Base-by-base conservation (phyloP, 2,329 filamentous ascomycete genomes). In the Fusarium sacchari region DNA sequence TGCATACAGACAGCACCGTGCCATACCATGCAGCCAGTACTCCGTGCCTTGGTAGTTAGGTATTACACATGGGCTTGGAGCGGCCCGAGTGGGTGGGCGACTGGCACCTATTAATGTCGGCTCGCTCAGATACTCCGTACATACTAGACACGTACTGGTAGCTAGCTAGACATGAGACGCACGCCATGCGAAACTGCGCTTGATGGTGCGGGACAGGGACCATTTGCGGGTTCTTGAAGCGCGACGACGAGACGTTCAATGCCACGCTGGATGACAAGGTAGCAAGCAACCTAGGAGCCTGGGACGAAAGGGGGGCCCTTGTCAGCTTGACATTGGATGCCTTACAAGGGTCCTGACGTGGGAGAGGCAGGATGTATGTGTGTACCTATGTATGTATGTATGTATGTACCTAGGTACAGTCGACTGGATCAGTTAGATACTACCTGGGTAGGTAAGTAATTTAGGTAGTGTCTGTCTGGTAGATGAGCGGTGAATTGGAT, bases 81-180 rank as follows among this genome's bases (percentile, higher is more conserved):
- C 62, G 53, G 68, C 63, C 57, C 71, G 44, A 66, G 69, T 66
- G 76, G 66, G 74, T 71, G 76, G 76, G 70, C 70, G 73, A 57
- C 66, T 72, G 62, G 68, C 70, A 76, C 75, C 76, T 78, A 77
- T 78, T 78, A 78, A 78, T 77, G 75, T 73, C 69, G 49, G 75
- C 70, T 72, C 70, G 75, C 70, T 72, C 70, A 71, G 44, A 47
- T 28, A 40, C 34, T 18, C 34, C 34, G 15, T 40, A 47, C 44
- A 47, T 47, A 47, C 44, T 42, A 42, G 39, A 42, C 22, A 42
- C 14, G 24, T 7, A 40, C 28, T 28, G 6, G n/a, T n/a, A n/a
- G 13, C 7, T 37, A 42, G 22, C 22, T 28, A 66, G 67, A 76
- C 68, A 74, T 75, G 71, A 74, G 69, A 76, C 76, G 69, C 57